These are phyloP conservation scores for Bacidia rubella DNA, from an alignment of 495 filamentous ascomycete species.

Conservation along the genomic window DNA sequence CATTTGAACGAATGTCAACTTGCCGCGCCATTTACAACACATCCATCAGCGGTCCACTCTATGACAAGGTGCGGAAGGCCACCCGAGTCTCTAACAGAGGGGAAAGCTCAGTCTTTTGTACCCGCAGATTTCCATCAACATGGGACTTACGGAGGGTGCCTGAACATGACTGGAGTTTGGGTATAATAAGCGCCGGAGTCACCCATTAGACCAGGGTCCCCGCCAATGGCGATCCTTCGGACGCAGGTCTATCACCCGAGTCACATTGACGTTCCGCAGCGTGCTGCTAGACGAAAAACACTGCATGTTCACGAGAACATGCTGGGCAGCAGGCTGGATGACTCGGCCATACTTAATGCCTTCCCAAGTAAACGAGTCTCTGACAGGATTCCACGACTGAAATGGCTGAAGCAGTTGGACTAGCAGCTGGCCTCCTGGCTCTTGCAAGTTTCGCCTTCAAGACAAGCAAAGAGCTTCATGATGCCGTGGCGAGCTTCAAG, in stretches of 20 bases:
- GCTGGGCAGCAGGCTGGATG: too few species aligned
- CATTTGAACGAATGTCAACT: not conserved
- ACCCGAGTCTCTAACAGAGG: too few species aligned
- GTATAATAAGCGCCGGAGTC: not conserved
- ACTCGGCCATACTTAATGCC: too few species aligned
- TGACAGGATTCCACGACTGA: not conserved
- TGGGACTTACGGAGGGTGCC: too few species aligned
- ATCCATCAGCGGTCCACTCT: not conserved
- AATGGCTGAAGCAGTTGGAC: conserved; percentile 24
- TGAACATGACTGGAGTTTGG: too few species aligned
- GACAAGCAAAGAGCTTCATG: conserved; percentile 26
- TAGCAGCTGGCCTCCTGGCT: conserved; percentile 21
- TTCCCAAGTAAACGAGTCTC: too few species aligned
- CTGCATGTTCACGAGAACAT: too few species aligned
- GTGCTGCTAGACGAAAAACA: not conserved
- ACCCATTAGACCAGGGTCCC: not conserved
- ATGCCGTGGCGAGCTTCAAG: conserved; percentile 29
- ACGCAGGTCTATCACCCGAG: not conserved
- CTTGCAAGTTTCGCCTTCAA: conserved; percentile 30
- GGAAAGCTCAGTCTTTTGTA: too few species aligned
- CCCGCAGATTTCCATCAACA: too few species aligned
- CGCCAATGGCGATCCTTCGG: not conserved
- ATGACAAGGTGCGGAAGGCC: too few species aligned
- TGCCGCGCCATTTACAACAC: not conserved
- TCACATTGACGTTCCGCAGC: not conserved